These are phyloP conservation scores for Prunus mira DNA, from an alignment of 306 rosid genomes.

Conservation along the genomic window DNA sequence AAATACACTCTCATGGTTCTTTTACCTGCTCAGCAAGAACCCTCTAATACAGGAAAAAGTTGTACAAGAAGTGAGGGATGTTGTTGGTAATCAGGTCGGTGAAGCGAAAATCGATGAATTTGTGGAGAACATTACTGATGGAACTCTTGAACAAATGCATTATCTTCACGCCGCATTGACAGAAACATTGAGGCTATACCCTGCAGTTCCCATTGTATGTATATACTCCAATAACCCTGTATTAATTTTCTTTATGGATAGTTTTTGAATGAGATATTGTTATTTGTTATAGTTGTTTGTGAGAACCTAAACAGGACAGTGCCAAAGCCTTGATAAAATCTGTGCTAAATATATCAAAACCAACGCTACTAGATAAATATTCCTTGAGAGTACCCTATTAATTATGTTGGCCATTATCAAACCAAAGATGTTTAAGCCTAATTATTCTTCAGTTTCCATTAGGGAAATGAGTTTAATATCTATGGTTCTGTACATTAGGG, in stretches of 20 bases:
- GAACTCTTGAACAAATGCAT: slow-evolving; percentile 63
- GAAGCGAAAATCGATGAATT: slow-evolving; percentile 41
- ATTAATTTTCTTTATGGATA: background rate
- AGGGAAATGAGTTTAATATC: background rate
- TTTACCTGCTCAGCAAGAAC: slow-evolving; percentile 73
- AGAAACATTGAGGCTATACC: slow-evolving; percentile 77
- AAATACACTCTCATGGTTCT: slow-evolving; percentile 73
- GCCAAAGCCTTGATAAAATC: background rate
- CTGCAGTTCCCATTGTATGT: slow-evolving; percentile 60
- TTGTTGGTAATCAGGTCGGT: slow-evolving; percentile 30
- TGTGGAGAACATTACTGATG: slow-evolving; percentile 43
- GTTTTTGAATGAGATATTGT: background rate
- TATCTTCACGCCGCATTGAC: slow-evolving; percentile 78
- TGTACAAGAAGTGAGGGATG: slow-evolving; percentile 57
- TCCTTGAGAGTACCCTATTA: no score
- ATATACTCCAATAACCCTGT: background rate
- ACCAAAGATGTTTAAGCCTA: no score
- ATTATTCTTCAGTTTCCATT: no score
- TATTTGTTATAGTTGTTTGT: background rate
- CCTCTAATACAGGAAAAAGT: slow-evolving; percentile 65
- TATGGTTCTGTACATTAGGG: no score
- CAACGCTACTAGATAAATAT: background rate
- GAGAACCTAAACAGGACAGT: background rate
- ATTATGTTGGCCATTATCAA: no score
- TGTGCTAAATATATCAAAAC: background rate